Evolutionary conservation across 129 eudicot species (phyloP).

Genomic region (Saposhnikovia divaricata): DNA sequence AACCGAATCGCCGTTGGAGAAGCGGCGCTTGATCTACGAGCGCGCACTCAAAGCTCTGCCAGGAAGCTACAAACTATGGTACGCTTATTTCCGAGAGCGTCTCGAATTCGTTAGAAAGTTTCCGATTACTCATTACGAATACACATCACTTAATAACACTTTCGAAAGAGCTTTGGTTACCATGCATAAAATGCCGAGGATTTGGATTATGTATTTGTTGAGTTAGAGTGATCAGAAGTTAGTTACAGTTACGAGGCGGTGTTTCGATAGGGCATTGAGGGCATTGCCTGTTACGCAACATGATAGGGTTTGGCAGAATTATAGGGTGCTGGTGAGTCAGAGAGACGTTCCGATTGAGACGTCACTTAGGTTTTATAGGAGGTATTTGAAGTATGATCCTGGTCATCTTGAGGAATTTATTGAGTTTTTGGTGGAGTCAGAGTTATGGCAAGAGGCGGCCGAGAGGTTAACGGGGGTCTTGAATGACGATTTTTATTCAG

Average conservation of each 20-base stretch:
- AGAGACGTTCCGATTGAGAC: conserved; percentile 86
- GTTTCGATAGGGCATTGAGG: conserved; percentile 77
- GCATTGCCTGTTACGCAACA: conserved; percentile 94
- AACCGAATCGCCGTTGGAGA: conserved; percentile 48
- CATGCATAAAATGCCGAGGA: conserved; percentile 91
- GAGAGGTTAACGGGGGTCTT: conserved; percentile 87
- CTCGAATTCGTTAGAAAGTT: conserved; percentile 65
- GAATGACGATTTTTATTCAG: conserved; percentile 36
- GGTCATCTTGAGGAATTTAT: conserved; percentile 74
- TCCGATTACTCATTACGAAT: conserved; percentile 43
- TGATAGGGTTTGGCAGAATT: conserved; percentile 70
- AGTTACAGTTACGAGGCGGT: conserved; percentile 51
- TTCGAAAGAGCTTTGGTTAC: conserved; percentile 81
- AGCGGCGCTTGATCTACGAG: conserved; percentile 61
- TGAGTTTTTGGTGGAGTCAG: conserved; percentile 65
- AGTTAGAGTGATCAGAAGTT: conserved; percentile 62
- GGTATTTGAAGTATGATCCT: conserved; percentile 88
- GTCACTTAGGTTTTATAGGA: conserved; percentile 72
- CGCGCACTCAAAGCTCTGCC: conserved; percentile 84
- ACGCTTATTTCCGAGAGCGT: conserved; percentile 84
- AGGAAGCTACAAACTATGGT: conserved; percentile 89
- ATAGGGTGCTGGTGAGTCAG: conserved; percentile 67
- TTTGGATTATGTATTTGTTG: conserved; percentile 76
- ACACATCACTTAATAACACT: conserved; percentile 56
- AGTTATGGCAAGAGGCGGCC: conserved; percentile 86